These are phyloP conservation scores for Aplosporella prunicola DNA, from an alignment of 2,329 filamentous ascomycete species.

Conservation along the genomic window DNA sequence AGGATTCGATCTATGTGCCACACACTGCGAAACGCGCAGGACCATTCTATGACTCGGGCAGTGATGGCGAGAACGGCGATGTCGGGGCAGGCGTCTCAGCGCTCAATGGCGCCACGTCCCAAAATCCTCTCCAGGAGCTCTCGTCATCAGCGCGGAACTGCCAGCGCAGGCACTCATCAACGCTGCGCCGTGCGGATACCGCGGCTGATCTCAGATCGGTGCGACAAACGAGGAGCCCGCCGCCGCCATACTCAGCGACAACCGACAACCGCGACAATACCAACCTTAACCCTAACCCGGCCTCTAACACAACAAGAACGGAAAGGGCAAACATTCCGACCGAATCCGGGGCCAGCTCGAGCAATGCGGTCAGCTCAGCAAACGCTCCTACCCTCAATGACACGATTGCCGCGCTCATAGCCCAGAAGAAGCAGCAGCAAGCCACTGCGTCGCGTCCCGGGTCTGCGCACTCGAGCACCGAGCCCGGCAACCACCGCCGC, in stretches of 20 bases:
- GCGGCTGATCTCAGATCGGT: too few relatives aligned
- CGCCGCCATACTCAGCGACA: neutral
- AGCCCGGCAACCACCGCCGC: slow-evolving; percentile 1
- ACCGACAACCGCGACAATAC: neutral
- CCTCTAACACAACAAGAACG: too few relatives aligned
- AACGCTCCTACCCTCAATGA: slow-evolving; percentile 11
- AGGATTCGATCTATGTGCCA: too few relatives aligned
- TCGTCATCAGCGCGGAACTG: slow-evolving; percentile 6
- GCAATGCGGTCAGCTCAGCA: too few relatives aligned
- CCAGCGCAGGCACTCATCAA: too few relatives aligned
- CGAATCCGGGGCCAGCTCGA: too few relatives aligned
- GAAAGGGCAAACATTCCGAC: too few relatives aligned
- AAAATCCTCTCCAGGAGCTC: slow-evolving; percentile 5
- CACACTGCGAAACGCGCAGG: too few relatives aligned
- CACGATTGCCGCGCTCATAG: slow-evolving; percentile 15
- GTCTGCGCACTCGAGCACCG: slow-evolving; percentile 1
- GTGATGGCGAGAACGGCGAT: slow-evolving; percentile 1
- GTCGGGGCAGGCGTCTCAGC: neutral
- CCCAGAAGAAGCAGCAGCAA: slow-evolving; percentile 12
- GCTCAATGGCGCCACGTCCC: neutral
- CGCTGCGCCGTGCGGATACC: too few relatives aligned
- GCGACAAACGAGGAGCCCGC: neutral
- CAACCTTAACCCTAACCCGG: too few relatives aligned
- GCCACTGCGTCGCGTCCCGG: slow-evolving; percentile 1
- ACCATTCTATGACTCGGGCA: slow-evolving; percentile 9